Evolutionary conservation across 331 rosid species (phyloP).

Genomic region (Quercus phellos): DNA sequence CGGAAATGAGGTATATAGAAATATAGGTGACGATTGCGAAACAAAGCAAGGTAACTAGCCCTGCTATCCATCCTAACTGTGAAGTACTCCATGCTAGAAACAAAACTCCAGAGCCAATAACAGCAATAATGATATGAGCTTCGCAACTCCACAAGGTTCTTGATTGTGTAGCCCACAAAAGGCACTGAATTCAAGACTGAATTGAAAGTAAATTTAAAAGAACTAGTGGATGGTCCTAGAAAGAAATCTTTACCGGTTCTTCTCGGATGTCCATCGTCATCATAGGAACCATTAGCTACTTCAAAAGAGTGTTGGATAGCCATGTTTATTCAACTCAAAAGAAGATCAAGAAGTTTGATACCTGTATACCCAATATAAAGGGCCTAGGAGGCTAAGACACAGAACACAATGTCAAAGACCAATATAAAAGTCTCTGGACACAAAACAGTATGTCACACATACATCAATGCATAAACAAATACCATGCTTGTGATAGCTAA

Average conservation of each 20-base stretch:
- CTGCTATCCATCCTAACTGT: slow-evolving; percentile 71
- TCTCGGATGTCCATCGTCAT: slow-evolving; percentile 21
- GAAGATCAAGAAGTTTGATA: neutral
- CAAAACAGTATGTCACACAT: neutral
- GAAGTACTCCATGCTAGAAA: slow-evolving; percentile 75
- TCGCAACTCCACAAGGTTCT: slow-evolving; percentile 44
- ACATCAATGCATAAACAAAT: neutral
- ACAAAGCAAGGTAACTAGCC: slow-evolving; percentile 45
- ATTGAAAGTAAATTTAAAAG: neutral
- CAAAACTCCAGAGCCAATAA: slow-evolving; percentile 70
- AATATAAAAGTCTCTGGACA: neutral
- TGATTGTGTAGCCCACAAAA: neutral
- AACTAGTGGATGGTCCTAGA: neutral
- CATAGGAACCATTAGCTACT: slow-evolving; percentile 1
- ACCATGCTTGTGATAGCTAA: too few relatives aligned
- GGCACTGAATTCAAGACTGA: slow-evolving; percentile 4
- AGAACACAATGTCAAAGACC: neutral
- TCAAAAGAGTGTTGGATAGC: slow-evolving; percentile 12
- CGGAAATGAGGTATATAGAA: slow-evolving; percentile 54
- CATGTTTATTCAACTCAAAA: slow-evolving; percentile 13
- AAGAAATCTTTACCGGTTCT: slow-evolving; percentile 21
- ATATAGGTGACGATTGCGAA: slow-evolving; percentile 53
- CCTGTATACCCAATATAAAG: neutral
- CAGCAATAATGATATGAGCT: slow-evolving; percentile 77
- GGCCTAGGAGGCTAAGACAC: slow-evolving; percentile 1